phyloP scores from a whole-genome alignment of 2,329 filamentous ascomycete genomes.

The Phoma sp. region DNA sequence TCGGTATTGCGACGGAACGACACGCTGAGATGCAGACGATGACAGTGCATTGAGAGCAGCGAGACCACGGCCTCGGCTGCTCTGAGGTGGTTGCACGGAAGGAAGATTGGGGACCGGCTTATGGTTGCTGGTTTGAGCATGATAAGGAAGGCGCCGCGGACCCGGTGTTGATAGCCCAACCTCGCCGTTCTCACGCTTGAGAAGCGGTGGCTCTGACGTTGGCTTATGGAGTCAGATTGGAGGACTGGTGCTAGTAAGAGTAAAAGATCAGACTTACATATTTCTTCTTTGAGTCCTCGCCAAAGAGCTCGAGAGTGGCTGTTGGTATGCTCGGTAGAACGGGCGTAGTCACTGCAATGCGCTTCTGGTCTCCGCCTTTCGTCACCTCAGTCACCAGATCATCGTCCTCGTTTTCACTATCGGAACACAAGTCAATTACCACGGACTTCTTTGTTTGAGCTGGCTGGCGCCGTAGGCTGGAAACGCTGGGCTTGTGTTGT shows the following conservation, averaged over 20 bases:
- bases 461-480: background rate
- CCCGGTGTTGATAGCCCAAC: background rate
- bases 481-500: background rate
- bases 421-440: background rate
- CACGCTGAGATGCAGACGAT: background rate
- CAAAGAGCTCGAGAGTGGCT: background rate
- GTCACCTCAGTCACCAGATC: background rate
- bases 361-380: background rate
- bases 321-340: background rate
- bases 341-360: background rate
- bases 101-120: background rate
- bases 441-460: background rate
- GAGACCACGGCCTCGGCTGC: background rate
- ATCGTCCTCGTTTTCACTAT: conserved; percentile 1
- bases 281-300: background rate
- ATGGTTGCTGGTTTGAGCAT: background rate
- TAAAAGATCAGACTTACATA: background rate
- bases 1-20: background rate
- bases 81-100: background rate
- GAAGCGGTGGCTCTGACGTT: background rate
- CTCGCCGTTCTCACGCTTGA: background rate
- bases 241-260: background rate
- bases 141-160: background rate
- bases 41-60: background rate
- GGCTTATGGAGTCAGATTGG: background rate